phyloP scores from a whole-genome alignment of 2,329 filamentous ascomycete genomes.

The Parascedosporium putredinis region DNA sequence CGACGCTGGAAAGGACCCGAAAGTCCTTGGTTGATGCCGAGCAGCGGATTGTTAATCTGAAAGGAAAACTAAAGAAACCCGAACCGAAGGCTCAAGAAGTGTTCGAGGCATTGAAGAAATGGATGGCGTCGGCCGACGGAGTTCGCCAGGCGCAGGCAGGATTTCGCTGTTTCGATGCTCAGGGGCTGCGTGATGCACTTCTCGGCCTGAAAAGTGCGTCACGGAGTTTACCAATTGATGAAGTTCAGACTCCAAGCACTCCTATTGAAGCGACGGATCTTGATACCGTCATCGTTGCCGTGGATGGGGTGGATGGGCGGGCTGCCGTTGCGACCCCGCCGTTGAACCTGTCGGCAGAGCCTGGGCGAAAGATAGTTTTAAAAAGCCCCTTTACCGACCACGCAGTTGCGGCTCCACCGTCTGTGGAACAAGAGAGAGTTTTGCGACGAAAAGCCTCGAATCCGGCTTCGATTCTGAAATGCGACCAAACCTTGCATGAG shows the following conservation, averaged over 20 bases:
- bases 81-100: conserved; percentile 8
- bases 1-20: conserved; percentile 3
- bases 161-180: conserved; percentile 4
- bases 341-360: conserved; percentile 6
- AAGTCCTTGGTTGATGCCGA: conserved; percentile 9
- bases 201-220: background rate
- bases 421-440: conserved; percentile 25
- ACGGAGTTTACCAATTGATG: too few relatives aligned
- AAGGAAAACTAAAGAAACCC: conserved; percentile 9
- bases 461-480: conserved; percentile 26
- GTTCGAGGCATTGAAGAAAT: conserved; percentile 8
- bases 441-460: conserved; percentile 20
- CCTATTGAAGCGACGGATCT: too few relatives aligned
- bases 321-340: too few relatives aligned
- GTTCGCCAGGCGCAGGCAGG: conserved; percentile 6
- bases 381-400: conserved; percentile 18
- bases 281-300: too few relatives aligned
- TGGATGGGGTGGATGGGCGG: too few relatives aligned
- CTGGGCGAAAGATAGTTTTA: conserved; percentile 17
- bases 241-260: too few relatives aligned
- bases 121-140: conserved; percentile 8
- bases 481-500: background rate
- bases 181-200: conserved; percentile 5
- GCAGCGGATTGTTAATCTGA: conserved; percentile 12
- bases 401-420: conserved; percentile 18